phyloP scores from a whole-genome alignment of 2,329 filamentous ascomycete genomes.

The Saccharata proteae region DNA sequence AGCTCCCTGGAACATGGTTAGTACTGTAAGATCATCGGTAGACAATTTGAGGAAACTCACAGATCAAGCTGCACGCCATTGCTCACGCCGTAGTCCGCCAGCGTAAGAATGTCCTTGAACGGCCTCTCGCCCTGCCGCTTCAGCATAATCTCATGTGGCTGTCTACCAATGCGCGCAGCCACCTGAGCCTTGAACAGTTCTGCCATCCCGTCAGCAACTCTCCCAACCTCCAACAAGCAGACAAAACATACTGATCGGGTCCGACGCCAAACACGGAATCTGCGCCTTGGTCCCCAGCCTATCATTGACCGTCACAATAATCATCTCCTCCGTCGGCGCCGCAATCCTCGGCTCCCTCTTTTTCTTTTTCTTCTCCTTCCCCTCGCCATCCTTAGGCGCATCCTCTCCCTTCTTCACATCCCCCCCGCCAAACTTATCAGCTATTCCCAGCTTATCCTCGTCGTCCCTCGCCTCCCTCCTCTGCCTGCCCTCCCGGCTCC shows the following conservation, averaged over 20 bases:
- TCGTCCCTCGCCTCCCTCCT: constrained; percentile 15
- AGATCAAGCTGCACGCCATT: constrained; percentile 61
- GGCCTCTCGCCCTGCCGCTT: constrained; percentile 86
- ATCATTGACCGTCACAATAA: constrained; percentile 88
- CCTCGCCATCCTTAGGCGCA: constrained; percentile 36
- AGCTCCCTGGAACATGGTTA: constrained; percentile 5
- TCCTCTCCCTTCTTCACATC: constrained; percentile 4
- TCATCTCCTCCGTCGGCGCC: constrained; percentile 61
- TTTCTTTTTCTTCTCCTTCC: constrained; percentile 5
- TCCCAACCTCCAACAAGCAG: no score
- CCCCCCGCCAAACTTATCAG: constrained; percentile 5
- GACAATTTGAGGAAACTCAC: constrained; percentile 11
- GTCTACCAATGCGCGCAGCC: constrained; percentile 74
- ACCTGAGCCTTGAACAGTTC: constrained; percentile 83
- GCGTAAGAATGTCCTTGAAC: constrained; percentile 79
- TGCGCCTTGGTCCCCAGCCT: constrained; percentile 91
- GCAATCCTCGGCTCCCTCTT: constrained; percentile 8
- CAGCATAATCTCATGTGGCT: constrained; percentile 82
- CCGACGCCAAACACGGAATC: constrained; percentile 76
- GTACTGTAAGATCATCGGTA: not conserved
- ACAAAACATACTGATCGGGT: constrained; percentile 52
- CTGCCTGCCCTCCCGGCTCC: constrained; percentile 1
- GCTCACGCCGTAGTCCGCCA: constrained; percentile 89
- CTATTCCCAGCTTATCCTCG: constrained; percentile 14
- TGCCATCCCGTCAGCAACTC: constrained; percentile 11